Evolutionary conservation across 352 stramenopile species (phyloP), one percentile per base, ranked within the genome.

Genomic region (Plasmopara viticola): DNA sequence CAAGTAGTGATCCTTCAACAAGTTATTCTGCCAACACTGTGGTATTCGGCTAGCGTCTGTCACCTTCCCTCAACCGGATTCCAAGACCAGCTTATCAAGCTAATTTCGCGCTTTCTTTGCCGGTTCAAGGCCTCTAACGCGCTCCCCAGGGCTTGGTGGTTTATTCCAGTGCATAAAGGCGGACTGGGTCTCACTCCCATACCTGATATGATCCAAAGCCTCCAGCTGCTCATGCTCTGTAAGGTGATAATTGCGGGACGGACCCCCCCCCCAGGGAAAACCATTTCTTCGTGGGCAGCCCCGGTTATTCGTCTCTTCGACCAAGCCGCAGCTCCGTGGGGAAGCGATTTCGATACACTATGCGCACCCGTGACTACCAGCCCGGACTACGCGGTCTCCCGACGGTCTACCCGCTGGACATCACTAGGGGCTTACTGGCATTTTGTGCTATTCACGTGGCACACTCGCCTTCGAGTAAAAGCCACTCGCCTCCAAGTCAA

Each of bases 301-400:
- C 15, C 40, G 17, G 17, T 29, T 29, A 44, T 44, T 44, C 40
- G n/a, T n/a, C n/a, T n/a, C n/a, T n/a, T n/a, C n/a, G n/a, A n/a
- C n/a, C 14, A 14, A 8, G n/a, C n/a, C n/a, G n/a, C n/a, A n/a
- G n/a, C n/a, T n/a, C n/a, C n/a, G n/a, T n/a, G n/a, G n/a, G n/a
- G n/a, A n/a, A n/a, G n/a, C n/a, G n/a, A n/a, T n/a, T n/a, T n/a
- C n/a, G n/a, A n/a, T n/a, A n/a, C n/a, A n/a, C n/a, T n/a, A n/a
- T n/a, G n/a, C n/a, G n/a, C n/a, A n/a, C n/a, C n/a, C n/a, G n/a
- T n/a, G n/a, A n/a, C n/a, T n/a, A n/a, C n/a, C n/a, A n/a, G n/a
- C n/a, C n/a, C n/a, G n/a, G n/a, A n/a, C n/a, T n/a, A 30, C 28
- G n/a, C 8, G 6, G 12, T 30, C 28, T 10, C n/a, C 5, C 28